phyloP scores from a whole-genome alignment of 129 eudicot genomes.

The Artemisia annua region DNA sequence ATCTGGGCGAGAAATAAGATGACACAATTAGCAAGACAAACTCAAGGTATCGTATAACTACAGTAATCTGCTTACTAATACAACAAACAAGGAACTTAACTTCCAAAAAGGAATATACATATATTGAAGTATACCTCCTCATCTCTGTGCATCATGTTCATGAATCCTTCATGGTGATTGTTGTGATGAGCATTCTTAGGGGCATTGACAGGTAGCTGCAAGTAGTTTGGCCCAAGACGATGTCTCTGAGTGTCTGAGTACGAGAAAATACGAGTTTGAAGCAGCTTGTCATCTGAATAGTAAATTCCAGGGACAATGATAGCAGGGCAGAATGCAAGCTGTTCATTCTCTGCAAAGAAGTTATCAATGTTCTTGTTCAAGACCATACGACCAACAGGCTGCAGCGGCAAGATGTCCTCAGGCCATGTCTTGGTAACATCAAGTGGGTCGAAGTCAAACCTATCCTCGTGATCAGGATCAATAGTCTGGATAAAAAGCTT shows the following conservation, averaged over 20 bases:
- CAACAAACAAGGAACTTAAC: not conserved
- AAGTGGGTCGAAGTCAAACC: constrained; percentile 78
- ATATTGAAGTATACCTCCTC: not conserved
- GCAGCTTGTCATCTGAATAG: constrained; percentile 79
- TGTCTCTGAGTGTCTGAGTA: constrained; percentile 80
- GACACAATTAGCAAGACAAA: not conserved
- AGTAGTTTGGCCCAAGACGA: constrained; percentile 75
- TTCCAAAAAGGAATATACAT: not conserved
- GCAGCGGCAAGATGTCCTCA: constrained; percentile 72
- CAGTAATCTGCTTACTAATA: not conserved
- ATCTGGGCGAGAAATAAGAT: constrained; percentile 35
- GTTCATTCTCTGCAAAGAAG: constrained; percentile 88
- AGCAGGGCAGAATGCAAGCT: constrained; percentile 76
- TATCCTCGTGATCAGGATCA: constrained; percentile 72
- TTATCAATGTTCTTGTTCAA: constrained; percentile 82
- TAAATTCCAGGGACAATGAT: constrained; percentile 70
- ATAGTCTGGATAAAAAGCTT: constrained; percentile 68
- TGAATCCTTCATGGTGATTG: constrained; percentile 75
- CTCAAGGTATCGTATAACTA: not conserved
- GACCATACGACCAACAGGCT: constrained; percentile 83
- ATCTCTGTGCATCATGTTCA: constrained; percentile 48
- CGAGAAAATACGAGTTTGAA: constrained; percentile 68
- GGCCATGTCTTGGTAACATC: constrained; percentile 91
- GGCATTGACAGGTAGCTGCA: constrained; percentile 82
- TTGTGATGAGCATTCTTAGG: constrained; percentile 79